Evolutionary conservation across 306 rosid genomes (phyloP).

Genomic region (Cucumis hystrix): DNA sequence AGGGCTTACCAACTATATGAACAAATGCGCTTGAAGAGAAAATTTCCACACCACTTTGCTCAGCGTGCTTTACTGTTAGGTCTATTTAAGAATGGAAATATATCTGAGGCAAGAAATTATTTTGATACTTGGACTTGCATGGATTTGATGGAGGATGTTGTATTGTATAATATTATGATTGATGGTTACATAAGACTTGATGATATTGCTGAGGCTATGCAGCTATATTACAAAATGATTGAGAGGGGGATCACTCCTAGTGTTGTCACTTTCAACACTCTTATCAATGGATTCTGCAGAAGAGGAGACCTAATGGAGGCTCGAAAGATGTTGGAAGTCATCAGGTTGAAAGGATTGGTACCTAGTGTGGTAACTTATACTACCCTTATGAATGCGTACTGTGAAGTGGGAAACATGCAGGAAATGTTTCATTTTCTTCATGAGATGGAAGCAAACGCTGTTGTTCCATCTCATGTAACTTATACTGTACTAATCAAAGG

Average conservation of each 20-base stretch:
- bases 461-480: slow-evolving; percentile 30
- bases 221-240: slow-evolving; percentile 18
- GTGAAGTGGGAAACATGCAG: slow-evolving; percentile 22
- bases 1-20: slow-evolving; percentile 25
- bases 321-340: slow-evolving; percentile 15
- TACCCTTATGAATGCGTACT: slow-evolving; percentile 36
- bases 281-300: slow-evolving; percentile 33
- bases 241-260: slow-evolving; percentile 26
- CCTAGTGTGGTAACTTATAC: slow-evolving; percentile 37
- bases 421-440: slow-evolving; percentile 16
- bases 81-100: slow-evolving; percentile 20
- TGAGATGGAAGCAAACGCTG: slow-evolving; percentile 29
- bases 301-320: slow-evolving; percentile 28
- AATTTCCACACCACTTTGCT: slow-evolving; percentile 23
- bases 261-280: slow-evolving; percentile 35
- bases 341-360: slow-evolving; percentile 22
- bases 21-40: slow-evolving; percentile 31
- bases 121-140: slow-evolving; percentile 17
- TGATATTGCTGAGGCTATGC: slow-evolving; percentile 19
- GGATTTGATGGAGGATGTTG: slow-evolving; percentile 16
- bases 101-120: slow-evolving; percentile 32
- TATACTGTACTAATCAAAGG: slow-evolving; percentile 36
- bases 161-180: slow-evolving; percentile 42
- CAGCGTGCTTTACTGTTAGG: slow-evolving; percentile 25
- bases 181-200: slow-evolving; percentile 28